Base-by-base conservation (phyloP, 148 eudicot species). In the Silene uniflora region DNA sequence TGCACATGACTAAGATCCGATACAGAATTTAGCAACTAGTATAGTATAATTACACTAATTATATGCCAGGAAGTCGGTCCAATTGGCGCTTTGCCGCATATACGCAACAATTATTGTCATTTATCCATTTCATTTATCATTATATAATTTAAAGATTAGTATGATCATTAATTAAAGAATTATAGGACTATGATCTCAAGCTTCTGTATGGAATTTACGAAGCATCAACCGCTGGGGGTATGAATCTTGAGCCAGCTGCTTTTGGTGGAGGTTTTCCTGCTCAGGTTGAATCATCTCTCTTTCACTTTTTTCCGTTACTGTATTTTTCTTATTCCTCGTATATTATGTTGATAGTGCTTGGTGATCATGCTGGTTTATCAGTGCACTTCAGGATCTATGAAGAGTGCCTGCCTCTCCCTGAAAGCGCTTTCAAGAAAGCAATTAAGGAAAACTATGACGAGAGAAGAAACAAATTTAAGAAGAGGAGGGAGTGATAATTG, bases 221-320 rank as follows among this genome's bases (percentile, higher is more conserved):
- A 78, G 94, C 92, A 76, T 75, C 90, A 65, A 88, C 92, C 65
- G 46, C 81, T 75, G 95, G 97, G 81, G 92, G 92, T 73, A 81
- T 92, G 84, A 89, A 81, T 76, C 89, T 92, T 64, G 92, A 92
- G 81, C 90, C 92, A 46, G 73, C 86, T 79, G 95, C 97, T 19
- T 92, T 92, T 84, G 88, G 84, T 67, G 95, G 97, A 27, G 88
- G 71, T 61, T 92, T 92, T 80, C 95, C 95, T 74, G 90, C 88
- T 62, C 97, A 92, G 97, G 97, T 92, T 62, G 61, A 59, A 60
- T 18, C 52, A 67, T 67, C 4, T 39, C 21, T 12, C 67, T 24
- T 63, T 52, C 19, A 5, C 52, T 64, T 17, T 22, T 27, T 5
- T 62, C 29, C 47, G 52, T 52, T 42, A 25, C 39, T 64, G 14